These are phyloP conservation scores for Ascocoryne sarcoides DNA, from an alignment of 2,329 filamentous ascomycete genomes.

Conservation along the genomic window DNA sequence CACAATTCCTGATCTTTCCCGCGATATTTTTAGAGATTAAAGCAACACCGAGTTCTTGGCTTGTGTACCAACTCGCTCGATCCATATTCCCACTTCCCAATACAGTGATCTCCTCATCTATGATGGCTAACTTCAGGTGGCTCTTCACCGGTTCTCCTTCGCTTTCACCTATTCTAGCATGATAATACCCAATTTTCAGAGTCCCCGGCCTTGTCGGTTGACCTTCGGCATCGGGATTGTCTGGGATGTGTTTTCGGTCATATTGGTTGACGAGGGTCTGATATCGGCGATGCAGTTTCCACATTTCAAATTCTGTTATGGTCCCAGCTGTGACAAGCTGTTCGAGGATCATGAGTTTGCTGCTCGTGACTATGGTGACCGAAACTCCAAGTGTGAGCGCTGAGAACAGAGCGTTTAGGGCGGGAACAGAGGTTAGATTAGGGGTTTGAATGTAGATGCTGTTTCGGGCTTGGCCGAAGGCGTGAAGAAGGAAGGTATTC, in stretches of 20 bases:
- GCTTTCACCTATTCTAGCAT: constrained; percentile 16
- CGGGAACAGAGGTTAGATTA: constrained; percentile 62
- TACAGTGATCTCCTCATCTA: constrained; percentile 59
- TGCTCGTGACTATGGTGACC: constrained; percentile 59
- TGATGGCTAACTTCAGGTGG: constrained; percentile 69
- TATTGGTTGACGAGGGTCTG: constrained; percentile 22
- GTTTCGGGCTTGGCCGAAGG: constrained; percentile 57
- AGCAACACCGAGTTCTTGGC: constrained; percentile 68
- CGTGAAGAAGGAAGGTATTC: constrained; percentile 53
- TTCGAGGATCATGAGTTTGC: constrained; percentile 66
- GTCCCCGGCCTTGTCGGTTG: constrained; percentile 20
- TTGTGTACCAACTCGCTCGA: constrained; percentile 78
- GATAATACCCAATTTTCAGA: constrained; percentile 25
- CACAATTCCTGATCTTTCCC: constrained; percentile 7
- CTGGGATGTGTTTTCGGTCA: constrained; percentile 10
- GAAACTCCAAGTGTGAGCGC: constrained; percentile 59
- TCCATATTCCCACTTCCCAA: constrained; percentile 80
- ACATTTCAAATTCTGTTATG: constrained; percentile 58
- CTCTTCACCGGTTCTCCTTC: constrained; percentile 56
- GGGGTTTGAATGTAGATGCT: constrained; percentile 67
- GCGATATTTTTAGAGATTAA: constrained; percentile 38
- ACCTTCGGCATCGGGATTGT: constrained; percentile 10
- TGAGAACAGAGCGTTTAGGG: constrained; percentile 50
- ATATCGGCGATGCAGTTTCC: constrained; percentile 49
- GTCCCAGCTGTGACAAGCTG: constrained; percentile 74